Evolutionary conservation across 139 green algal species (phyloP), one percentile per base, ranked within the genome.

Genomic region (Dunaliella primolecta): DNA sequence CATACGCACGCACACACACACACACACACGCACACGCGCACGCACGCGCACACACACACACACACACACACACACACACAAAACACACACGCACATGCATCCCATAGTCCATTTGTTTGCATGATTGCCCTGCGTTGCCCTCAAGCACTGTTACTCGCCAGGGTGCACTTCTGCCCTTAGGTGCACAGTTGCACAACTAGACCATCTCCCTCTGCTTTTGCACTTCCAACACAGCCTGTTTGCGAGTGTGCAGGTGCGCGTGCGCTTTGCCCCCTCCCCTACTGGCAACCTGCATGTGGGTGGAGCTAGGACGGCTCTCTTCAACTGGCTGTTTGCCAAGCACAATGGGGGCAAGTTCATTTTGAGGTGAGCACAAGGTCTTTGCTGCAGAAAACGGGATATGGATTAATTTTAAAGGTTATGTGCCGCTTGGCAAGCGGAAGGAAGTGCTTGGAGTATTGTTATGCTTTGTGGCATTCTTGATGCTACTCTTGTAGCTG

Each of bases 221-320:
- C n/a, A n/a, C n/a, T n/a, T n/a, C n/a, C n/a, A n/a, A n/a, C n/a
- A n/a, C n/a, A n/a, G n/a, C n/a, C 56, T 72, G 56, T 32, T 35
- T 35, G 76, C 75, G n/a, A 21, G 2, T 29, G 3, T 46, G 46
- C 84, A 93, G 90, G 94, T 97, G 0, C 90, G 93, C 38, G 97
- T 99, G 31, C 94, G 97, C 24, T 99, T 99, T 90, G 97, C 97
- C 15, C 97, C 97, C 0, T 99, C 97, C 0, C 97, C 97, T n/a
- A 99, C 97, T 33, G 97, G 97, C 78, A 96, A 98, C 87, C 92
- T 99, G 38, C 97, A 99, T 85, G 96, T 99, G 11, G 97, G 97
- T 31, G 97, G 97, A 29, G 97, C 97, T 0, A 88, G 97, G 35
- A 99, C 97, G 1, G 97, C 97, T 2, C 92, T 99, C 1, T 99